Evolutionary conservation across 2,329 filamentous ascomycete species (phyloP).

Genomic region (Aspergillus viridinutans): DNA sequence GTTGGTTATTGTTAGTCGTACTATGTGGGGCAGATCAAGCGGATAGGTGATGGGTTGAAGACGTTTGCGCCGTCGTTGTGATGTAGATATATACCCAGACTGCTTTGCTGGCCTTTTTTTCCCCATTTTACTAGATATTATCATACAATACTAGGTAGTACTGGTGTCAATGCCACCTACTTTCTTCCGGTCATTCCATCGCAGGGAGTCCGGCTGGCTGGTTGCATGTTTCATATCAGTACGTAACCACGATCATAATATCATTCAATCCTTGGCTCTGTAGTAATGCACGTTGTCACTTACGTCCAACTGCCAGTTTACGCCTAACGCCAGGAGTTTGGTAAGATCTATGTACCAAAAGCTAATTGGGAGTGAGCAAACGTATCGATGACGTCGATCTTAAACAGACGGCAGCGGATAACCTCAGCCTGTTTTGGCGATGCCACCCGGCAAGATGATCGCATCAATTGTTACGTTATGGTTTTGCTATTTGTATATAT

Average conservation of each 20-base stretch:
- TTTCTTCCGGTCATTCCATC: too few species aligned
- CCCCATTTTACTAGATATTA: too few species aligned
- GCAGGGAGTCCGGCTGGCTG: too few species aligned
- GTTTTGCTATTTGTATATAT: not conserved
- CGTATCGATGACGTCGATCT: not conserved
- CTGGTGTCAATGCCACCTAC: too few species aligned
- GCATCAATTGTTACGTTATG: not conserved
- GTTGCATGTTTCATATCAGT: too few species aligned
- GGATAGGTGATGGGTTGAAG: conserved; percentile 22
- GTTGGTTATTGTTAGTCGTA: conserved; percentile 9
- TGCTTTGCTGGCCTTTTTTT: too few species aligned
- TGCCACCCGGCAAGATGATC: not conserved
- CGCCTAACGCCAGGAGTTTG: not conserved
- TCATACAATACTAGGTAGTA: too few species aligned
- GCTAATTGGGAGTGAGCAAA: not conserved
- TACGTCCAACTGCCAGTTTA: too few species aligned
- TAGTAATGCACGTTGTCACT: not conserved
- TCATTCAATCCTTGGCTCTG: not conserved
- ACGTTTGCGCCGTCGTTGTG: conserved; percentile 11
- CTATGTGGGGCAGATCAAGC: conserved; percentile 25
- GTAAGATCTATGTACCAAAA: not conserved
- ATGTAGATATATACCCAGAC: not conserved
- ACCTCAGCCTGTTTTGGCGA: not conserved
- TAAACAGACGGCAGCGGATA: not conserved
- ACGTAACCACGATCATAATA: too few species aligned